A percentile compares a stretch with the other conserved stretches of the same genome.
Conservation (phyloP, 2,329 filamentous ascomycete genomes). For the Cytospora chrysosperma region DNA sequence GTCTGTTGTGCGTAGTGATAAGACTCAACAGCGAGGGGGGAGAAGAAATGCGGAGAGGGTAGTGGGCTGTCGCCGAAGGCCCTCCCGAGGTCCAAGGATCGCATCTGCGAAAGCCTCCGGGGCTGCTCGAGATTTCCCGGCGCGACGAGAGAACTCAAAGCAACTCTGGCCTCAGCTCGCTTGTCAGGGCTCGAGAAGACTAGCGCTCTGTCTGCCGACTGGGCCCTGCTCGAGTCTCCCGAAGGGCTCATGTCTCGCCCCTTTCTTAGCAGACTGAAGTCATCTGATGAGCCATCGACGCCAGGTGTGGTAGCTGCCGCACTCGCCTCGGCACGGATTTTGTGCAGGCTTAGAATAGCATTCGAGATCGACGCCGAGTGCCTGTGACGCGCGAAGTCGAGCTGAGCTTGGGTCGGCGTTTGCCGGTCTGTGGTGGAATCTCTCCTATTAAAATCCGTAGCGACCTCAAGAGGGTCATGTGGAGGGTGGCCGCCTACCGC, state of each 20-base stretch:
- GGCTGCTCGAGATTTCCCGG: conserved; percentile 58
- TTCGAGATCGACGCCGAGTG: conserved; percentile 46
- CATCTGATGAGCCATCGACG: conserved; percentile 36
- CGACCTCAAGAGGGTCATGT: conserved; percentile 35
- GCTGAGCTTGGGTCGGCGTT: conserved; percentile 33
- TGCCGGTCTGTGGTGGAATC: conserved; percentile 34
- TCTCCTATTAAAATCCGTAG: conserved; percentile 38
- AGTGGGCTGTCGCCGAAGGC: conserved; percentile 32
- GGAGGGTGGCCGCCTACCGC: conserved; percentile 38
- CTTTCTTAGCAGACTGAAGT: conserved; percentile 43
- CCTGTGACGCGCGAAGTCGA: conserved; percentile 40
- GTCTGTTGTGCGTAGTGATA: conserved; percentile 42
- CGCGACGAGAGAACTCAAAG: conserved; percentile 60
- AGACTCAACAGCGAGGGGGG: conserved; percentile 37
- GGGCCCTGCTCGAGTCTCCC: conserved; percentile 54
- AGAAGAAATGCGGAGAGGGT: conserved; percentile 40
- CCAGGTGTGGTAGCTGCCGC: conserved; percentile 40
- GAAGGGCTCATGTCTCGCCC: conserved; percentile 39
- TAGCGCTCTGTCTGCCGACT: conserved; percentile 62
- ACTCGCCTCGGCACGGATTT: conserved; percentile 34
- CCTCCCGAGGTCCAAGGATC: conserved; percentile 42
- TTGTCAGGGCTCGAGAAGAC: conserved; percentile 60
- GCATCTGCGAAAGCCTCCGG: conserved; percentile 46
- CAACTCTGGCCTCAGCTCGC: conserved; percentile 62
- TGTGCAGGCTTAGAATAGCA: conserved; percentile 44